A percentile compares a stretch with the other conserved stretches of the same genome.
Evolutionary conservation across 805 yeast species (phyloP).

Genomic region (Lachancea meyersii): DNA sequence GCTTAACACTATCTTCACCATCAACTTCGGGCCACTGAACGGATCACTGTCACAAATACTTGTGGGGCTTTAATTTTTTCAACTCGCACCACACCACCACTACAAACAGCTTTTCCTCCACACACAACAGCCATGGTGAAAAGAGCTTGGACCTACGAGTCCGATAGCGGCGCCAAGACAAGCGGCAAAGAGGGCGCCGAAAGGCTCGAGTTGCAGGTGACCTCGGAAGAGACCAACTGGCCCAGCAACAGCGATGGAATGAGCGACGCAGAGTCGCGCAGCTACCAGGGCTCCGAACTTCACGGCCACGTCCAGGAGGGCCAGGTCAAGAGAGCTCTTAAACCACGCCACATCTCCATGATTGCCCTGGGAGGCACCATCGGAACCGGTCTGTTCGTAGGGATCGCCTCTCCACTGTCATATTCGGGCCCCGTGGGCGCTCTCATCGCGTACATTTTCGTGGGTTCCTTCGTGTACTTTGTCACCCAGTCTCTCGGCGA

Average conservation of each 20-base stretch:
- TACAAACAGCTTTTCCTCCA: no score
- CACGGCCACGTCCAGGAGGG: slow-evolving; percentile 32
- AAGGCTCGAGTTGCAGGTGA: neutral
- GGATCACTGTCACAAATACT: no score
- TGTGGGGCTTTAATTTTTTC: no score
- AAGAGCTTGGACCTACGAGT: neutral
- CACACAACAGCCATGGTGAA: slow-evolving; percentile 1
- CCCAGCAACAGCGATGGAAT: neutral
- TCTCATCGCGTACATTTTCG: slow-evolving; percentile 53
- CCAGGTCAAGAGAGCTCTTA: slow-evolving; percentile 50
- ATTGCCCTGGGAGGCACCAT: slow-evolving; percentile 70
- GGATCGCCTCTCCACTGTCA: slow-evolving; percentile 49
- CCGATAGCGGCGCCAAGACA: neutral
- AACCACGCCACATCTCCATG: slow-evolving; percentile 62
- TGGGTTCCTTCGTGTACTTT: slow-evolving; percentile 54
- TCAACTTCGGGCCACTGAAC: no score
- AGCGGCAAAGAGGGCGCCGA: neutral
- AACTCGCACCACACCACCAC: no score
- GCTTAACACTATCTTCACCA: no score
- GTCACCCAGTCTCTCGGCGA: slow-evolving; percentile 66
- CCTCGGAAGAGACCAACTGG: neutral
- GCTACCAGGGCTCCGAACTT: slow-evolving; percentile 1
- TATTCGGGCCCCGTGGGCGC: slow-evolving; percentile 62
- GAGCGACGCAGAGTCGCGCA: neutral
- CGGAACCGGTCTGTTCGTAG: slow-evolving; percentile 65